Evolutionary conservation across 768 basidiomycete genomes (phyloP), one percentile per base, ranked within the genome.

Genomic region (Trametes maxima): DNA sequence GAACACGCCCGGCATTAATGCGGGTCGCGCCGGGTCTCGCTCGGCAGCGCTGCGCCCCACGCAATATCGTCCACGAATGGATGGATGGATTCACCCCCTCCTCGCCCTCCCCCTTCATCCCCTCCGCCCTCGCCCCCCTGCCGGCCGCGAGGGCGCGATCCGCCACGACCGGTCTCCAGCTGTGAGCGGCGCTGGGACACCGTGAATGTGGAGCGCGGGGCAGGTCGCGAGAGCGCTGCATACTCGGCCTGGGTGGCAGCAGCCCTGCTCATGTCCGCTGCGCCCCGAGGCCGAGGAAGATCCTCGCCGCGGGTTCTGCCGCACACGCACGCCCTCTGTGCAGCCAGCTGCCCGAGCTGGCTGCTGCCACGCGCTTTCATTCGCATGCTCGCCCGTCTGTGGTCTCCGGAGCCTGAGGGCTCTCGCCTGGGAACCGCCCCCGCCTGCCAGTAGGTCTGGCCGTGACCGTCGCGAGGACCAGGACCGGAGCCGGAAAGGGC

Each of bases 181-280:
- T n/a, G 25, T 25, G 4, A 16, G 43, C 58, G n/a, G 28, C n/a
- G 39, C 50, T 33, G 28, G 28, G 28, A 33, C 25, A 33, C 52
- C 54, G 54, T 56, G 60, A 45, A 25, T 50, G 54, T 56, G 60
- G 54, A 51, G 60, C 49, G 2, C n/a, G 22, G 35, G 22, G 37
- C 36, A 47, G 22, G 42, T 13, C 48, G 43, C 21, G 14, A 19
- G 54, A 16, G 42, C 46, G 45, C 22, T 48, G 25, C 47, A 13
- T 50, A 40, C 57, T 22, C 10, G 11, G 45, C 45, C 45, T 8
- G 45, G 19, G 10, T 12, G 42, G 44, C 42, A 33, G 12, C 43
- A 25, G 17, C n/a, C 22, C 7, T 44, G 19, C 13, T 57, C 56
- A 57, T 57, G 35, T 57, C 56, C 47, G 56, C 36, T 36, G 24